These are phyloP conservation scores for Allium fistulosum DNA, from an alignment of 106 monocot species.

Conservation along the genomic window DNA sequence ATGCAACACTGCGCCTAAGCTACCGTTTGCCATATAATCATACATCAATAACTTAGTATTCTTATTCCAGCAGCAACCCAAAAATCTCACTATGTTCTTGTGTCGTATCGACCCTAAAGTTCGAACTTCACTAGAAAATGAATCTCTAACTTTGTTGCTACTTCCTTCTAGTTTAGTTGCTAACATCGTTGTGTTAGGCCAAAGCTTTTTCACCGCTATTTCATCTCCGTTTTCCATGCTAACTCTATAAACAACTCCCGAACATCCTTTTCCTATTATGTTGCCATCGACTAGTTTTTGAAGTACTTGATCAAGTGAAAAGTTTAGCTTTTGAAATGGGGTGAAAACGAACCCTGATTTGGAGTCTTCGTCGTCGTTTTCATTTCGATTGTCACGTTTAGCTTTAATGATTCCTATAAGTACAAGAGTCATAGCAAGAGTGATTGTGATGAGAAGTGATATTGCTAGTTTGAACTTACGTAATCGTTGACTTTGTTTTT, in stretches of 20 bases:
- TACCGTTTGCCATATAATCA: slow-evolving; percentile 95
- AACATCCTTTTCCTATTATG: slow-evolving; percentile 83
- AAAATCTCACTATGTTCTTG: slow-evolving; percentile 93
- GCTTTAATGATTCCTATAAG: slow-evolving; percentile 58
- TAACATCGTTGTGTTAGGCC: slow-evolving; percentile 31
- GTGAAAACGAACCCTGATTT: slow-evolving; percentile 86
- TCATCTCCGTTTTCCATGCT: slow-evolving; percentile 61
- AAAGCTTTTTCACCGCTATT: slow-evolving; percentile 95
- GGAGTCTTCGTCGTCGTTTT: slow-evolving; percentile 19
- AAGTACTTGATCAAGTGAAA: slow-evolving; percentile 71
- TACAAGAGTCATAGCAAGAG: slow-evolving; percentile 67
- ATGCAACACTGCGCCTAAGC: slow-evolving; percentile 73
- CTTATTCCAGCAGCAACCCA: slow-evolving; percentile 91
- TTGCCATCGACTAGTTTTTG: slow-evolving; percentile 64
- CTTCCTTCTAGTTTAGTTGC: slow-evolving; percentile 14
- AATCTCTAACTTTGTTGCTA: slow-evolving; percentile 40
- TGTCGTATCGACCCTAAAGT: slow-evolving; percentile 85
- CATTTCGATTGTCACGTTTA: slow-evolving; percentile 23
- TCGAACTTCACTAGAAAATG: slow-evolving; percentile 79
- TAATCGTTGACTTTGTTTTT: slow-evolving; percentile 26
- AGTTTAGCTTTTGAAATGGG: slow-evolving; percentile 88
- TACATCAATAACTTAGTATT: slow-evolving; percentile 82
- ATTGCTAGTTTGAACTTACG: slow-evolving; percentile 57
- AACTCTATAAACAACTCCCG: slow-evolving; percentile 80
- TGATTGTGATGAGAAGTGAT: slow-evolving; percentile 60